These are phyloP conservation scores for Sclerotinia glacialis DNA, from an alignment of 2,329 filamentous ascomycete genomes.

Conservation along the genomic window DNA sequence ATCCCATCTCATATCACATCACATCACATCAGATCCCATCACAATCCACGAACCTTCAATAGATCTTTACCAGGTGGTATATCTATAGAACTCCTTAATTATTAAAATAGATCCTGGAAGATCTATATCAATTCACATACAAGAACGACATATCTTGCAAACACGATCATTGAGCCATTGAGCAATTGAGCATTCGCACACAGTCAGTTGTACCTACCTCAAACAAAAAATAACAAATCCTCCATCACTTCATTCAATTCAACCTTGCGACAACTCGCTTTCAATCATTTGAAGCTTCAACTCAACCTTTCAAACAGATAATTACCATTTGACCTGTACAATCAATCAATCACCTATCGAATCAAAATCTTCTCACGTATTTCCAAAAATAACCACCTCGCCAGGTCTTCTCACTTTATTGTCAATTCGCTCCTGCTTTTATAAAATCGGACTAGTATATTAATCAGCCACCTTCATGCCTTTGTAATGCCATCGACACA, in stretches of 20 bases:
- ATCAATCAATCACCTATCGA: neutral
- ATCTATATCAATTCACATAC: conserved; percentile 8
- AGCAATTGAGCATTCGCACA: conserved; percentile 18
- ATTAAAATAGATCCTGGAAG: conserved; percentile 21
- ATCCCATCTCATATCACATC: too few species aligned
- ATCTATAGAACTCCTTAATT: neutral
- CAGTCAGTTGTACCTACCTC: neutral
- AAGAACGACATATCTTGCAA: conserved; percentile 10
- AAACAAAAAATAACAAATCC: neutral
- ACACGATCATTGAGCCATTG: conserved; percentile 10
- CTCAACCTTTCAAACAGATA: neutral
- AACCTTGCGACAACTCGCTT: conserved; percentile 1
- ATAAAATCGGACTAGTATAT: neutral
- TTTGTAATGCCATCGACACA: conserved; percentile 29
- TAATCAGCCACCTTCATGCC: conserved; percentile 28
- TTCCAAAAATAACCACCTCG: conserved; percentile 4
- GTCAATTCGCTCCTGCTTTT: conserved; percentile 13
- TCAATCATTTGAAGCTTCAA: neutral
- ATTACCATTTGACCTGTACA: neutral
- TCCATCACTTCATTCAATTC: neutral
- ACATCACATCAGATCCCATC: too few species aligned
- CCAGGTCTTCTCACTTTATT: neutral
- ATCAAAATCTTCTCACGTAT: neutral
- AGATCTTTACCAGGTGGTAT: neutral
- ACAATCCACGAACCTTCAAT: conserved; percentile 2